Evolutionary conservation across 2,329 filamentous ascomycete genomes (phyloP).

Genomic region (Cladobotryum mycophilum): DNA sequence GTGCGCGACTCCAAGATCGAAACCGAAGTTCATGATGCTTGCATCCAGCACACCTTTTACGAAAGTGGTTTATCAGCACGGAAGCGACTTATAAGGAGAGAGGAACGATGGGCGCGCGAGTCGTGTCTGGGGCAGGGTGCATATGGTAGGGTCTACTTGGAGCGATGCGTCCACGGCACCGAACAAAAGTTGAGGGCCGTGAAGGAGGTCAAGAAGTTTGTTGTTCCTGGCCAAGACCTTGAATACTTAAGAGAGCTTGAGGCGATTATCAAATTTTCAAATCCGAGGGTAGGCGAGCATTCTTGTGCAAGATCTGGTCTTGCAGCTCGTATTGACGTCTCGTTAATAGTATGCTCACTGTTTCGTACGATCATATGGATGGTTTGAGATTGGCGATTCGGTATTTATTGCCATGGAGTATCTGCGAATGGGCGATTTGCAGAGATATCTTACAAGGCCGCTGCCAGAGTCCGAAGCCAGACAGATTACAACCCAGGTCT

Average conservation of each 20-base stretch:
- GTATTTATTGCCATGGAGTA: background rate
- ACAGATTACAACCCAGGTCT: constrained; percentile 4
- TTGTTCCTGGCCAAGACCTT: background rate
- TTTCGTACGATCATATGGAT: background rate
- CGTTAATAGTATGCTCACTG: background rate
- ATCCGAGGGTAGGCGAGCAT: background rate
- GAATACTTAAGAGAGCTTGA: background rate
- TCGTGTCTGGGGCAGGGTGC: background rate
- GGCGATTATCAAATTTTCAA: background rate
- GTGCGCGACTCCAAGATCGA: constrained; percentile 10
- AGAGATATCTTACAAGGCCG: background rate
- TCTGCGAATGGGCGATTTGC: background rate
- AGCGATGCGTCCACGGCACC: background rate
- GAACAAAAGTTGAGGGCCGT: background rate
- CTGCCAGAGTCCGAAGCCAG: background rate
- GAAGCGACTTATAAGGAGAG: too few relatives aligned
- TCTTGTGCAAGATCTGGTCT: background rate
- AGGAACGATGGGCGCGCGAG: background rate
- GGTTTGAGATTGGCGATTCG: background rate
- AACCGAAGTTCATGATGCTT: constrained; percentile 1
- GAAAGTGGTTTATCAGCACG: background rate
- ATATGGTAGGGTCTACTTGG: background rate
- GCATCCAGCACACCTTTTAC: constrained; percentile 6
- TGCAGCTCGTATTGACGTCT: background rate
- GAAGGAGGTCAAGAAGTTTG: background rate